A percentile compares a stretch with the other conserved stretches of the same genome.
Evolutionary conservation across 352 stramenopile genomes (phyloP).

Genomic region (Globisporangium abappressorium): DNA sequence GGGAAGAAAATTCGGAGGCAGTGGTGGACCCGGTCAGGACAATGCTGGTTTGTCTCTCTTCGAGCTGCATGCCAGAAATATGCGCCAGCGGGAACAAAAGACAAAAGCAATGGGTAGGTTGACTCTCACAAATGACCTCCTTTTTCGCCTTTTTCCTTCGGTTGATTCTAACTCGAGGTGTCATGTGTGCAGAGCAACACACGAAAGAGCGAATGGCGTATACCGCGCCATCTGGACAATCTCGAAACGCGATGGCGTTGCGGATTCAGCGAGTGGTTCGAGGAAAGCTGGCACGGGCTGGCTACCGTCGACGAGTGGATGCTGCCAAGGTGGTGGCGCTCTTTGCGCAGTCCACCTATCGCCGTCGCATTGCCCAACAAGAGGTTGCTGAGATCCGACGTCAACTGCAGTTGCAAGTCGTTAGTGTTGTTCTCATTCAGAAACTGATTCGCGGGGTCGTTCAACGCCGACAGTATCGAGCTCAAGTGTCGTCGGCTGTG

Average conservation of each 20-base stretch:
- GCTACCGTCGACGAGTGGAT: slow-evolving; percentile 25
- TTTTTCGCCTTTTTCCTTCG: too few relatives aligned
- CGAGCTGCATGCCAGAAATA: slow-evolving; percentile 18
- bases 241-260: slow-evolving; percentile 41
- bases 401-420: slow-evolving; percentile 22
- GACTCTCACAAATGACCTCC: not conserved
- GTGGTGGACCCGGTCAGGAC: not conserved
- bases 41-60: slow-evolving; percentile 16
- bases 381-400: slow-evolving; percentile 23
- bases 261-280: slow-evolving; percentile 42
- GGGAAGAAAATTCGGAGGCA: slow-evolving; percentile 5
- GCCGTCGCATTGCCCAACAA: slow-evolving; percentile 31
- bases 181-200: slow-evolving; percentile 14
- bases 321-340: slow-evolving; percentile 30
- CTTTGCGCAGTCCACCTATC: slow-evolving; percentile 33
- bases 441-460: slow-evolving; percentile 32
- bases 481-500: slow-evolving; percentile 26
- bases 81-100: slow-evolving; percentile 16
- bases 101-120: slow-evolving; percentile 15
- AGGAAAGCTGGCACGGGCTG: slow-evolving; percentile 32
- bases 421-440: slow-evolving; percentile 35
- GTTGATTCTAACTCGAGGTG: not conserved
- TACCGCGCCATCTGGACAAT: slow-evolving; percentile 13
- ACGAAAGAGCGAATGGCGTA: slow-evolving; percentile 18
- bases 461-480: slow-evolving; percentile 32